phyloP scores from a whole-genome alignment of 495 filamentous ascomycete genomes.

The Annulohypoxylon bovei region DNA sequence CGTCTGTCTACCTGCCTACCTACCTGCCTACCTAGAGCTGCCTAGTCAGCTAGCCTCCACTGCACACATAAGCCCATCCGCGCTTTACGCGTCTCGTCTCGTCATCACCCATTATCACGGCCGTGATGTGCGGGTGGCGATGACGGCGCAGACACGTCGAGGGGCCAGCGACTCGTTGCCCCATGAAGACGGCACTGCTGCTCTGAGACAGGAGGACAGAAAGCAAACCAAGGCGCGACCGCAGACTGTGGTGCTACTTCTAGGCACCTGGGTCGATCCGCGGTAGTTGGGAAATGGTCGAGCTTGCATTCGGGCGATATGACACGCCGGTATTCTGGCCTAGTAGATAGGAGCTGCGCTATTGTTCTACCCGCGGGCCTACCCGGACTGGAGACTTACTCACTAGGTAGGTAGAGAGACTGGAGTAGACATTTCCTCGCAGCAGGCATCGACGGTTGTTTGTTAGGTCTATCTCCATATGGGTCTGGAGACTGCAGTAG shows the following conservation, averaged over 20 bases:
- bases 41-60: neutral
- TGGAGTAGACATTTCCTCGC: neutral
- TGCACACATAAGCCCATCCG: neutral
- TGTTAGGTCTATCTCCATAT: neutral
- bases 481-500: neutral
- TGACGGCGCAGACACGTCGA: slow-evolving; percentile 20
- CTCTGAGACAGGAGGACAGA: neutral
- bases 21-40: neutral
- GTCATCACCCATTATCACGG: slow-evolving; percentile 4
- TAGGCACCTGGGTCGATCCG: neutral
- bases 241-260: slow-evolving; percentile 11
- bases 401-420: too few species aligned
- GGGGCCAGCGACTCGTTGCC: slow-evolving; percentile 1
- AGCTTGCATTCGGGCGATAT: slow-evolving; percentile 13
- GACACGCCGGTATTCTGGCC: too few species aligned
- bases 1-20: neutral
- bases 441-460: slow-evolving; percentile 26
- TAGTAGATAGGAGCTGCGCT: neutral
- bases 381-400: neutral
- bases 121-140: slow-evolving; percentile 25
- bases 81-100: slow-evolving; percentile 11
- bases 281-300: slow-evolving; percentile 10
- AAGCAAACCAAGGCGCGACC: slow-evolving; percentile 9
- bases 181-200: slow-evolving; percentile 13
- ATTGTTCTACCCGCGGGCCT: neutral